Evolutionary conservation across 495 filamentous ascomycete species (phyloP).

Genomic region (Rhizodiscina lignyota): DNA sequence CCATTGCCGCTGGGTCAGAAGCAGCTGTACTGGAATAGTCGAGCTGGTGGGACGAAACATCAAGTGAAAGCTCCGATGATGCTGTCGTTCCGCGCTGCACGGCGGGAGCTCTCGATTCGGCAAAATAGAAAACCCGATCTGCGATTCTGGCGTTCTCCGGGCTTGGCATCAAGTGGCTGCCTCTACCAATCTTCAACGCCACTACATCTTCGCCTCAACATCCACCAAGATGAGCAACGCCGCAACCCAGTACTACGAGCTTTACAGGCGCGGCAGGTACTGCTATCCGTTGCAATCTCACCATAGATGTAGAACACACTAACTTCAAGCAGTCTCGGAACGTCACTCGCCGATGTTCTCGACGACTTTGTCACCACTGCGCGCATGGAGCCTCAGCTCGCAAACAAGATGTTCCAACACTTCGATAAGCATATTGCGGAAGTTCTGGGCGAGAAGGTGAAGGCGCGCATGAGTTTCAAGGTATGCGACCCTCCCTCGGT

Average conservation of each 20-base stretch:
- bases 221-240: constrained; percentile 7
- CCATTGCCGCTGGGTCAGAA: constrained; percentile 18
- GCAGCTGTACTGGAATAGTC: constrained; percentile 1
- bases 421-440: constrained; percentile 85
- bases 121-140: neutral
- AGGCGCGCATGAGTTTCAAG: constrained; percentile 87
- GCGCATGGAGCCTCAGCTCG: constrained; percentile 90
- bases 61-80: neutral
- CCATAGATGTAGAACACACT: too few relatives aligned
- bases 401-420: constrained; percentile 90
- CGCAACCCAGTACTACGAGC: constrained; percentile 58
- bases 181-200: too few relatives aligned
- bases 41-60: constrained; percentile 2
- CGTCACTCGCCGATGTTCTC: constrained; percentile 85
- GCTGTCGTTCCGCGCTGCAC: neutral
- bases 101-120: neutral
- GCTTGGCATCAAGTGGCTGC: neutral
- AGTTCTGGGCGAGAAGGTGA: constrained; percentile 77
- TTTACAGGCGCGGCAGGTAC: constrained; percentile 95
- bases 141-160: neutral
- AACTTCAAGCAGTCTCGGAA: constrained; percentile 60
- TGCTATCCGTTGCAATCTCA: too few relatives aligned
- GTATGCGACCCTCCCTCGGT: too few relatives aligned
- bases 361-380: constrained; percentile 87
- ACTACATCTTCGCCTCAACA: neutral